These are phyloP conservation scores for Calocybe indica DNA, from an alignment of 768 basidiomycete genomes.

Conservation along the genomic window DNA sequence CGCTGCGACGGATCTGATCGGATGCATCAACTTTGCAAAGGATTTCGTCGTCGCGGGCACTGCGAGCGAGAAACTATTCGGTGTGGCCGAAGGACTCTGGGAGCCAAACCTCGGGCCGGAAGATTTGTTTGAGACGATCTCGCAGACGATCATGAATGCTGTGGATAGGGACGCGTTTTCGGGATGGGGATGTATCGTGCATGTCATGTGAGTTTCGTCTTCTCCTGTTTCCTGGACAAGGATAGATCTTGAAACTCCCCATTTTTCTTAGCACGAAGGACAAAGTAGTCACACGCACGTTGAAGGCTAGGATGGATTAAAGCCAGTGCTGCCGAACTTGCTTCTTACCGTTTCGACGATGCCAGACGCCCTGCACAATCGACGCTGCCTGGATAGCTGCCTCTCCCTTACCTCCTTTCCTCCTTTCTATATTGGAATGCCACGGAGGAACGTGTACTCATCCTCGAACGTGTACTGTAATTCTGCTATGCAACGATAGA, in stretches of 20 bases:
- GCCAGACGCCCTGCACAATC: not conserved
- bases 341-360: not conserved
- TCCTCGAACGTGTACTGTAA: no score
- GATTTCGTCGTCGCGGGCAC: conserved; percentile 97
- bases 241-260: conserved; percentile 1
- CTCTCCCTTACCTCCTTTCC: not conserved
- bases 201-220: conserved; percentile 88
- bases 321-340: conserved; percentile 15
- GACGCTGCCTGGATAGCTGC: not conserved
- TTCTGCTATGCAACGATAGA: no score
- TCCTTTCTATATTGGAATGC: no score
- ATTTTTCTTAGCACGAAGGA: conserved; percentile 55
- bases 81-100: conserved; percentile 98
- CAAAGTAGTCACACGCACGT: conserved; percentile 72
- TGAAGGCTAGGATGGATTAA: conserved; percentile 95
- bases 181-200: conserved; percentile 94
- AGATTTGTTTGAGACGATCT: conserved; percentile 97
- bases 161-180: conserved; percentile 96
- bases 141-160: conserved; percentile 90
- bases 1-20: conserved; percentile 90
- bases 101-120: conserved; percentile 95
- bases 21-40: conserved; percentile 89
- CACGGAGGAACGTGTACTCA: no score
- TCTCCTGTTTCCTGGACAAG: conserved; percentile 4
- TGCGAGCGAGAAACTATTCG: conserved; percentile 86